Percentiles rank a stretch among this genome's conserved stretches.
Evolutionary conservation across 129 eudicot genomes (phyloP).

Genomic region (Lactuca saligna): DNA sequence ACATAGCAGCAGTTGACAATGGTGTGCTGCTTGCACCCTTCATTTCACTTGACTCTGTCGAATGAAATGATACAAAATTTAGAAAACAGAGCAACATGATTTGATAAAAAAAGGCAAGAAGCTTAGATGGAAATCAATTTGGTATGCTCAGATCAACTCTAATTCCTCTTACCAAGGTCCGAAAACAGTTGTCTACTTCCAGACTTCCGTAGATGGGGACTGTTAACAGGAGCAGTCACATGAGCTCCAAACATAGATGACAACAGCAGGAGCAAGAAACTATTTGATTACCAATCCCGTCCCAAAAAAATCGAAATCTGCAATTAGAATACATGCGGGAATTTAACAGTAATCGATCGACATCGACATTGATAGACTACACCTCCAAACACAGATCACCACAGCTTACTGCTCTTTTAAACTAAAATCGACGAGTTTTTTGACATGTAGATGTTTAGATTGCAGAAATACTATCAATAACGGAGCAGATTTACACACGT

Average conservation of each 20-base stretch:
- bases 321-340: slow-evolving; percentile 24
- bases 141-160: slow-evolving; percentile 8
- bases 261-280: slow-evolving; percentile 20
- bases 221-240: slow-evolving; percentile 58
- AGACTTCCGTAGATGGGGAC: slow-evolving; percentile 96
- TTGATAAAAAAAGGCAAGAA: slow-evolving; percentile 3
- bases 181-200: slow-evolving; percentile 77
- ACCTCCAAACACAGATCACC: slow-evolving; percentile 10
- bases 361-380: background rate
- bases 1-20: slow-evolving; percentile 57
- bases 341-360: slow-evolving; percentile 18
- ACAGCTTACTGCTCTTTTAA: slow-evolving; percentile 7
- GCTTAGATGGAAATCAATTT: slow-evolving; percentile 5
- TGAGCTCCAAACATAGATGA: slow-evolving; percentile 96
- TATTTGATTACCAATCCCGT: slow-evolving; percentile 8
- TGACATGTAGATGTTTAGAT: slow-evolving; percentile 11
- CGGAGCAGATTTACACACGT: background rate
- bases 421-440: background rate
- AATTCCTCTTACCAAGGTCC: slow-evolving; percentile 61
- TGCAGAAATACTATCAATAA: background rate
- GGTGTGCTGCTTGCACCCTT: slow-evolving; percentile 65
- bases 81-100: background rate
- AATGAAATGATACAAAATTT: slow-evolving; percentile 26
- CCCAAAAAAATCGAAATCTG: slow-evolving; percentile 23
- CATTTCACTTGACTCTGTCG: slow-evolving; percentile 65